Conservation (phyloP, 164 flowering plant species). For the Tetrastigma voinierianum region DNA sequence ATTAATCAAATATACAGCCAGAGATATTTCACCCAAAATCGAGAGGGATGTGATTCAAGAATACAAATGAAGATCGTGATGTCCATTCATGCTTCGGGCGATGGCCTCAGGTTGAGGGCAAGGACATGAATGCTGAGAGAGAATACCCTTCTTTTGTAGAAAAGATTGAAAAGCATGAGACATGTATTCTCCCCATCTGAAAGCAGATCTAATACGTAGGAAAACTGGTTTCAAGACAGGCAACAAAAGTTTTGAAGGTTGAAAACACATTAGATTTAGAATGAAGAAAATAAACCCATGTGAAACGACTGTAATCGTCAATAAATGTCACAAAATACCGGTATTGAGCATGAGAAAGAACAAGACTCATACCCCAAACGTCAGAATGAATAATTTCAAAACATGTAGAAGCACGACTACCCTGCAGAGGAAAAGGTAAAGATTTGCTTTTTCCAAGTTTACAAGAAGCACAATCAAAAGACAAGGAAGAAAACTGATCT, state of each 20-base stretch:
- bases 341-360: no score
- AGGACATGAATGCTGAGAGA: slow-evolving; percentile 8
- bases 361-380: no score
- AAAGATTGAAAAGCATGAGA: slow-evolving; percentile 3
- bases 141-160: slow-evolving; percentile 9
- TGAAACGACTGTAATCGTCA: no score
- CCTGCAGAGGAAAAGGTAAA: no score
- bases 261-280: not conserved
- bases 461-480: no score
- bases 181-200: slow-evolving; percentile 5
- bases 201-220: not conserved
- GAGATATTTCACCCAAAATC: slow-evolving; percentile 10
- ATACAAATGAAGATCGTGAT: slow-evolving; percentile 5
- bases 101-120: slow-evolving; percentile 9
- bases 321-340: no score
- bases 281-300: no score
- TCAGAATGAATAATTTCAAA: no score
- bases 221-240: slow-evolving; percentile 1
- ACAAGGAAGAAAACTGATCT: no score
- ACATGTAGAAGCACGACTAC: no score
- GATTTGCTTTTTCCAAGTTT: no score
- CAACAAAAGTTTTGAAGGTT: not conserved
- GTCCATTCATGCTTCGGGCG: slow-evolving; percentile 7
- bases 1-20: slow-evolving; percentile 2
- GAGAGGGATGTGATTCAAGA: slow-evolving; percentile 3